Percentiles rank a stretch among this genome's conserved stretches.
Conservation (phyloP, 2,329 filamentous ascomycete genomes). For the Biscogniauxia mediterranea region DNA sequence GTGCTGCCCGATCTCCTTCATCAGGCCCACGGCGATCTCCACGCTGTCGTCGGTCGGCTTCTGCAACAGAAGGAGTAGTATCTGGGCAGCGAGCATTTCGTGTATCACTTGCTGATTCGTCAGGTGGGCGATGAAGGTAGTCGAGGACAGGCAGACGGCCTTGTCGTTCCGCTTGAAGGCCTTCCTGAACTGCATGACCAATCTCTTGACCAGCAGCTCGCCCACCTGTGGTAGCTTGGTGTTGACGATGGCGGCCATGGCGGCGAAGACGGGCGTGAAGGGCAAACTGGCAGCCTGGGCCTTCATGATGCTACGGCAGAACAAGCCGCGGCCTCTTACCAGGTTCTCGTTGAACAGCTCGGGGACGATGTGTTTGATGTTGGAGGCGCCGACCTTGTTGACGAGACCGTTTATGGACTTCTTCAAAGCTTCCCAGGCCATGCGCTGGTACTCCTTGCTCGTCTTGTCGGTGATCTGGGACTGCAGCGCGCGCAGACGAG, state of each 20-base stretch:
- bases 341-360: conserved; percentile 96
- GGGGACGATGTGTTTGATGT: conserved; percentile 96
- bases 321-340: conserved; percentile 84
- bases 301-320: conserved; percentile 97
- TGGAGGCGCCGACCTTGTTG: conserved; percentile 98
- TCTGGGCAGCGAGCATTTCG: conserved; percentile 90
- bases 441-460: conserved; percentile 95
- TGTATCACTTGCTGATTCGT: conserved; percentile 96
- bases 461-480: conserved; percentile 95
- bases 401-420: conserved; percentile 98
- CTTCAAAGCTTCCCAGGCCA: conserved; percentile 98
- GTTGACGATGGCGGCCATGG: conserved; percentile 95
- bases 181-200: conserved; percentile 92
- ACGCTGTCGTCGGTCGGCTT: conserved; percentile 97
- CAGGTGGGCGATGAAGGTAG: conserved; percentile 91
- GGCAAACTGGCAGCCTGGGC: conserved; percentile 93
- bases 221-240: conserved; percentile 95
- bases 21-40: conserved; percentile 93
- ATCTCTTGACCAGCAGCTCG: conserved; percentile 79
- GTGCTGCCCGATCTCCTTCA: conserved; percentile 89
- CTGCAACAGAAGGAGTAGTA: conserved; percentile 84
- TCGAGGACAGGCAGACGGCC: conserved; percentile 87
- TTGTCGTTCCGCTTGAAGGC: conserved; percentile 97
- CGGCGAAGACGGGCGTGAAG: conserved; percentile 94
- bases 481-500: conserved; percentile 84